Conservation (phyloP, 2,329 filamentous ascomycete genomes). For the Cercospora sp. region DNA sequence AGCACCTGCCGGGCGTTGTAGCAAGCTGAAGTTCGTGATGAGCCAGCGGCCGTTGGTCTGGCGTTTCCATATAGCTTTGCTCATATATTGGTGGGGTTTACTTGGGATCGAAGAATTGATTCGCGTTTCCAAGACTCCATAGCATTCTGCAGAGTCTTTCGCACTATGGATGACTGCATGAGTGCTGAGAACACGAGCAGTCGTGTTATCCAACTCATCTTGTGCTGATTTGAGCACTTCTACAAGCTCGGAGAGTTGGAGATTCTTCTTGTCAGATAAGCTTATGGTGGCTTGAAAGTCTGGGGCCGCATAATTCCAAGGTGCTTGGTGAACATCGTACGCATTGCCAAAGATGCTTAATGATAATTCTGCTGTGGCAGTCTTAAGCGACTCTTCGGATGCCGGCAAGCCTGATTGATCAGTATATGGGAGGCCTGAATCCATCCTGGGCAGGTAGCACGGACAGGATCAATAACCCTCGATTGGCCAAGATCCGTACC, state of each 20-base stretch:
- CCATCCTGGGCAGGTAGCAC: background rate
- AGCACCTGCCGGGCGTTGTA: background rate
- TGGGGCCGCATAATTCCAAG: conserved; percentile 1
- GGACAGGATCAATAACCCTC: conserved; percentile 8
- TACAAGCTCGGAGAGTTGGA: conserved; percentile 2
- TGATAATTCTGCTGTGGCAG: conserved; percentile 3
- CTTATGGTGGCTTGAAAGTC: conserved; percentile 10
- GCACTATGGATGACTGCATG: background rate
- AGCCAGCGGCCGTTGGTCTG: conserved; percentile 3
- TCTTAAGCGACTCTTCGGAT: conserved; percentile 2
- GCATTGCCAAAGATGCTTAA: background rate
- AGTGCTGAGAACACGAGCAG: background rate
- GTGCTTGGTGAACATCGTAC: background rate
- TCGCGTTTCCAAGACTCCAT: background rate
- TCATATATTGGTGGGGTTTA: conserved; percentile 1
- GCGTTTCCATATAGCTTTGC: conserved; percentile 6
- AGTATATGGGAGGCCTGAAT: conserved; percentile 2
- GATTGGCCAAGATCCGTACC: background rate
- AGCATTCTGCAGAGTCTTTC: conserved; percentile 5
- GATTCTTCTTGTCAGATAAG: background rate
- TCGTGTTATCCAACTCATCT: background rate
- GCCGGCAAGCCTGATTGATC: background rate
- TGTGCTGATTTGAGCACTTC: background rate
- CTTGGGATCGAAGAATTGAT: background rate
- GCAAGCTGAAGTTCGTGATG: conserved; percentile 1